These are phyloP conservation scores for Entomophthora muscae DNA, from an alignment of 371 early-diverging fungal genomes.

Conservation along the genomic window DNA sequence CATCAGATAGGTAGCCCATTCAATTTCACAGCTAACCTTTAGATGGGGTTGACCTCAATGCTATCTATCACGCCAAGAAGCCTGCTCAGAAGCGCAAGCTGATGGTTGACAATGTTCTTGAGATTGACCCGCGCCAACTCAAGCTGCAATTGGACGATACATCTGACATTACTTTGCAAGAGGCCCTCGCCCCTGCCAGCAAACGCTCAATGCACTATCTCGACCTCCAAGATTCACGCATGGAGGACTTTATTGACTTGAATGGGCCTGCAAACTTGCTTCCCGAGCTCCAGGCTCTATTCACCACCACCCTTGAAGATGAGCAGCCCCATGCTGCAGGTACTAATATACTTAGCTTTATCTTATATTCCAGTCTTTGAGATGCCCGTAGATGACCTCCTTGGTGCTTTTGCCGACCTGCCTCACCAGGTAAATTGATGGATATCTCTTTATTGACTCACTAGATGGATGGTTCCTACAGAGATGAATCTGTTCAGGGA, in stretches of 20 bases:
- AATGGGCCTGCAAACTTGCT: slow-evolving; percentile 12
- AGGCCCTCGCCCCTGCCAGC: slow-evolving; percentile 16
- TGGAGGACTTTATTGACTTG: slow-evolving; percentile 14
- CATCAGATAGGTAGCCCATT: background rate
- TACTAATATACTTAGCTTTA: background rate
- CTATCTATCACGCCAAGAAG: slow-evolving; percentile 12
- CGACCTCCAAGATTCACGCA: slow-evolving; percentile 19
- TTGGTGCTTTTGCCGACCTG: background rate
- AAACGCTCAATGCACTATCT: slow-evolving; percentile 19
- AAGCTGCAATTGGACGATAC: slow-evolving; percentile 27
- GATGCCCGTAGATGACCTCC: background rate
- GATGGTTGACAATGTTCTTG: slow-evolving; percentile 44
- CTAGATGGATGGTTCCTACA: background rate
- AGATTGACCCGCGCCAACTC: slow-evolving; percentile 38
- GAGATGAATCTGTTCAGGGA: background rate
- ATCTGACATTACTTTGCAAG: slow-evolving; percentile 17
- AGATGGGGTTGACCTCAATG: slow-evolving; percentile 1
- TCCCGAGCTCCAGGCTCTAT: slow-evolving; percentile 15
- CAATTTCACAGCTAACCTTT: background rate
- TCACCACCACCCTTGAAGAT: slow-evolving; percentile 5
- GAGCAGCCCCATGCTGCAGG: background rate
- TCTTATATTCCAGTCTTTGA: background rate
- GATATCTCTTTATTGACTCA: background rate
- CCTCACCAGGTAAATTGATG: background rate
- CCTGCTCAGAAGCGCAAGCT: slow-evolving; percentile 36